A percentile compares a stretch with the other conserved stretches of the same genome.
phyloP scores from a whole-genome alignment of 768 basidiomycete species.

The Rhizopogon vesiculosus region DNA sequence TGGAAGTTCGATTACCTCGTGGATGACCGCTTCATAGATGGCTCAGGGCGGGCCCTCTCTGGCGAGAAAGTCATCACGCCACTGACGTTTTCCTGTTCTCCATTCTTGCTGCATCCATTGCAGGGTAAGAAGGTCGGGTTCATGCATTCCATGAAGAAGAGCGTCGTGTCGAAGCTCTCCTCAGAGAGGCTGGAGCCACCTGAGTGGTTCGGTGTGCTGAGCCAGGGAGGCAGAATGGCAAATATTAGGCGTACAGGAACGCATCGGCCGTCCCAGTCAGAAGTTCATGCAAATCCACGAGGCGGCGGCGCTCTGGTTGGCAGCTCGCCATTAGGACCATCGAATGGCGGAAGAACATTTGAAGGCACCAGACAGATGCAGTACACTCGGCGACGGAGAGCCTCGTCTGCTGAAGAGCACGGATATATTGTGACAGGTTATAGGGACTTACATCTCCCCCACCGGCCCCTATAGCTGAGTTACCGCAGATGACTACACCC shows the following conservation, averaged over 20 bases:
- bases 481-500: neutral
- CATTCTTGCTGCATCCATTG: slow-evolving; percentile 49
- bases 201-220: neutral
- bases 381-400: slow-evolving; percentile 32
- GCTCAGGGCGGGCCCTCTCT: slow-evolving; percentile 38
- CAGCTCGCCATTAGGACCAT: slow-evolving; percentile 9
- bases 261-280: slow-evolving; percentile 18
- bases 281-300: slow-evolving; percentile 13
- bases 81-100: slow-evolving; percentile 71
- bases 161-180: slow-evolving; percentile 56
- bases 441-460: neutral
- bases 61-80: slow-evolving; percentile 76
- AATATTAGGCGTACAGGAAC: slow-evolving; percentile 1
- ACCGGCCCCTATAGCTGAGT: neutral
- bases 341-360: neutral
- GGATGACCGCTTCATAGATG: slow-evolving; percentile 47
- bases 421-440: neutral
- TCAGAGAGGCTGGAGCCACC: slow-evolving; percentile 58
- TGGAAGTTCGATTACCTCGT: slow-evolving; percentile 85
- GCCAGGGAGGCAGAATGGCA: neutral
- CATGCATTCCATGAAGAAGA: slow-evolving; percentile 71
- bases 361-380: slow-evolving; percentile 9
- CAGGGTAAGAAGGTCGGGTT: slow-evolving; percentile 66
- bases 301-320: neutral
- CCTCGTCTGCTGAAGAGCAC: slow-evolving; percentile 44